Conservation (phyloP, 139 green algal species). For the Chlorella sp. region DNA sequence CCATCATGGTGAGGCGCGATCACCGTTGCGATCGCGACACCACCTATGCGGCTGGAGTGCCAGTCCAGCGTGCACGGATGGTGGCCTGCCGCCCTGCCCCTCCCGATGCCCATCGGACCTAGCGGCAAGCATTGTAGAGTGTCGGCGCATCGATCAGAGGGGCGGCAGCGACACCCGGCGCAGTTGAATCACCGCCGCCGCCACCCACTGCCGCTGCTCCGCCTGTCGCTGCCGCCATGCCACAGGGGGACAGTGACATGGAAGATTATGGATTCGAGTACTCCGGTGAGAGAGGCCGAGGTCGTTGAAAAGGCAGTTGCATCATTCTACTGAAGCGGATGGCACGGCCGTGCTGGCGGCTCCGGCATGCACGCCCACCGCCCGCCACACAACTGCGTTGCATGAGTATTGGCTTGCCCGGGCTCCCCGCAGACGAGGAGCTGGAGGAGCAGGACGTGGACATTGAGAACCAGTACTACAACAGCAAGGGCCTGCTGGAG, state of each 20-base stretch:
- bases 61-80: no score
- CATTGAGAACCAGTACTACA: conserved; percentile 99
- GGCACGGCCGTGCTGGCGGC: no score
- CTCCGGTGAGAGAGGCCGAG: conserved; percentile 10
- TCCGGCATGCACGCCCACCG: no score
- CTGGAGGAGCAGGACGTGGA: conserved; percentile 95
- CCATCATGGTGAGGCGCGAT: no score
- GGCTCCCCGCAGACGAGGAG: conserved; percentile 84
- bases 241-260: conserved; percentile 46
- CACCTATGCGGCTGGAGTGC: no score
- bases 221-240: neutral
- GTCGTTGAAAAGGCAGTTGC: neutral
- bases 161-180: no score
- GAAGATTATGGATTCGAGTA: conserved; percentile 98
- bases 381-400: neutral
- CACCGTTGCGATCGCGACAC: no score
- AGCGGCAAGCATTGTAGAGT: no score
- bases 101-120: no score
- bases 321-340: neutral
- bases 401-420: neutral
- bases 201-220: neutral
- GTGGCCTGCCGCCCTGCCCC: no score
- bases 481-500: conserved; percentile 94
- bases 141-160: no score
- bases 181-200: conserved; percentile 3